Evolutionary conservation across 257 asterid species (phyloP).

Genomic region (Ligustrum vulgare): DNA sequence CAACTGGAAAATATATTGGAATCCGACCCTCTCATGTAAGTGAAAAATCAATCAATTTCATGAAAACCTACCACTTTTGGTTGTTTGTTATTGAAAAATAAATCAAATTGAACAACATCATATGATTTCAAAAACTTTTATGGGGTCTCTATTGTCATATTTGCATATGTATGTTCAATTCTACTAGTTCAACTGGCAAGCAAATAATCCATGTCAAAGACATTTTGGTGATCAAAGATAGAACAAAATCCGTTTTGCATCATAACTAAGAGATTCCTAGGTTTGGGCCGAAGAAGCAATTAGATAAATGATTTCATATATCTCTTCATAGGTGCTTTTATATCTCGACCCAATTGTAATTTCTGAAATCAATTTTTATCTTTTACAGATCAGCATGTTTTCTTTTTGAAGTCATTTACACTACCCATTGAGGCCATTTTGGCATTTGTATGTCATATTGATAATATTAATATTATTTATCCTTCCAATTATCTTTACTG

Average conservation of each 20-base stretch:
- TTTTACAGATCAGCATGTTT: not conserved
- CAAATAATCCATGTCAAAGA: not conserved
- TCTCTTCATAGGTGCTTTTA: not conserved
- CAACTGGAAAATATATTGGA: slow-evolving; percentile 61
- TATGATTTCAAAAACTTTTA: not conserved
- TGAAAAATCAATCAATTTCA: not conserved
- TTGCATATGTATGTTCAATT: not conserved
- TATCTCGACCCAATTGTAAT: not conserved
- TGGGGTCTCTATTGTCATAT: not conserved
- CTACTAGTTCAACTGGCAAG: not conserved
- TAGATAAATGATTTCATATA: not conserved
- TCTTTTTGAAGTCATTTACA: not conserved
- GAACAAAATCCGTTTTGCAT: no score
- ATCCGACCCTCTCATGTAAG: slow-evolving; percentile 68
- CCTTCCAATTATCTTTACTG: slow-evolving; percentile 6
- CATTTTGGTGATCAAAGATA: not conserved
- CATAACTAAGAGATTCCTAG: no score
- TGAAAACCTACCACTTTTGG: not conserved
- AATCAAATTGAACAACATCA: not conserved
- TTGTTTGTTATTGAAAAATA: not conserved
- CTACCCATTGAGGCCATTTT: not conserved
- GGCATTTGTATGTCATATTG: not conserved
- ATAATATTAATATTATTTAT: not conserved
- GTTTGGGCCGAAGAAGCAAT: not conserved
- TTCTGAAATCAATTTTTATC: not conserved